Base-by-base conservation (phyloP, 1,284 basidiomycete genomes). In the Cutaneotrichosporon mucoides region DNA sequence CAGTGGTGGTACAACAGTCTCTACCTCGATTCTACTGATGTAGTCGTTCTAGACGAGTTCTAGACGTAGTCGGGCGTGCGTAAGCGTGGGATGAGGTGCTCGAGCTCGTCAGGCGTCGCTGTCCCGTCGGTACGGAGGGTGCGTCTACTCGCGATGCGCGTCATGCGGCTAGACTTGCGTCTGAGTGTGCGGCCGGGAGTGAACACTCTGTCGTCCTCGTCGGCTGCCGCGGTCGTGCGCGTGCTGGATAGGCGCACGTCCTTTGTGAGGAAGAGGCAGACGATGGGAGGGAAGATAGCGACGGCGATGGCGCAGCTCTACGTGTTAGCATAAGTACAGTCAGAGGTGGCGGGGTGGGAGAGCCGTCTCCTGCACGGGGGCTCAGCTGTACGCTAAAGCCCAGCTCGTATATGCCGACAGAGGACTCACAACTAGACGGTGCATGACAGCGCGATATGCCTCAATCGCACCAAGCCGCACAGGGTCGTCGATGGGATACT, bases 381-480 rank as follows among this genome's bases (percentile, higher is more conserved):
- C 24, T 24, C 24, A 24, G 24, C 24, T 24, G 24, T 24, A 24
- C 24, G 24, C 24, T 24, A 24, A 24, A 24, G 24, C 24, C 24
- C 24, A 24, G 24, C 24, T 24, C 24, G 24, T 24, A 24, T 24
- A 24, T 24, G 24, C 24, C 24, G 8, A 40, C 38, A 40, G 9
- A 16, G 37, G 4, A 53, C 51, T 43, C 51, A 53, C 51, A 34
- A 76, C 73, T 11, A 76, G 67, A 11, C 65, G 64, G 63, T 69
- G 72, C 77, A 77, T 78, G 67, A 76, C 70, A 45, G 62, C 55
- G 46, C 76, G 72, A 65, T 79, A 79, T 10, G 78, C 77, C 9
- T 56, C 61, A 57, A 86, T 85, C 37, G 84, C 85, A 56, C 85
- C 86, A 56, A 83, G 77, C 33, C 85, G 81, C 44, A 84, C 79